Base-by-base conservation (phyloP, 148 eudicot species). In the Vaccinium myrtillus region DNA sequence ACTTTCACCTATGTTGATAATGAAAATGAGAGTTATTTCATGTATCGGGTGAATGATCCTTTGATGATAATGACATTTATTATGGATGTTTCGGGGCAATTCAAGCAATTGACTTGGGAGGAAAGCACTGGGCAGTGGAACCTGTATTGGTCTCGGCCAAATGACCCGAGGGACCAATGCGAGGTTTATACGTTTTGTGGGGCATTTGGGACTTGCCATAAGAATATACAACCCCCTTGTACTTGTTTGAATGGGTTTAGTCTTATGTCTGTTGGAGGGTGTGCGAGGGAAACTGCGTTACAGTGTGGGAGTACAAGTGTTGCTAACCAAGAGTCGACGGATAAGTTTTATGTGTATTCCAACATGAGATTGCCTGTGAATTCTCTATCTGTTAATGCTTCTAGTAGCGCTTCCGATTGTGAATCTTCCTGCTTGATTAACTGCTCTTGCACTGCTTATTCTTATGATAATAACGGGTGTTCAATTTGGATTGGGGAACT, bases 151-250 rank as follows among this genome's bases (percentile, higher is more conserved):
- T 85, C 93, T 19, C 86, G 90, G 61, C 93, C n/a, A n/a, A n/a
- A n/a, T n/a, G n/a, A n/a, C n/a, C n/a, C 95, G 0, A 89, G 87
- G 71, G 85, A 86, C 56, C 92, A 87, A 49, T 92, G 95, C 70
- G 88, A 91, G 46, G 92, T 91, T 70, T 87, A 88, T 86, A 90
- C 88, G 39, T 87, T 67, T 70, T 92, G 95, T 87, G 95, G 95
- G 65, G 86, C 81, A 6, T 92, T 85, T 89, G 91, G 91, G 53
- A 75, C 73, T 13, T 92, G 95, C 71, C 82, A 75, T n/a, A 77
- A 90, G 75, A 86, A 58, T 49, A 76, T 81, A 0, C 32, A 82
- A 78, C 90, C 92, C 2, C 88, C 51, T 75, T 92, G 95, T 79
- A 70, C 67, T 74, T 92, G 95, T 77, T 85, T 91, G 75, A 43